These are phyloP conservation scores for Mimosa pudica DNA, from an alignment of 306 rosid genomes.

Conservation along the genomic window DNA sequence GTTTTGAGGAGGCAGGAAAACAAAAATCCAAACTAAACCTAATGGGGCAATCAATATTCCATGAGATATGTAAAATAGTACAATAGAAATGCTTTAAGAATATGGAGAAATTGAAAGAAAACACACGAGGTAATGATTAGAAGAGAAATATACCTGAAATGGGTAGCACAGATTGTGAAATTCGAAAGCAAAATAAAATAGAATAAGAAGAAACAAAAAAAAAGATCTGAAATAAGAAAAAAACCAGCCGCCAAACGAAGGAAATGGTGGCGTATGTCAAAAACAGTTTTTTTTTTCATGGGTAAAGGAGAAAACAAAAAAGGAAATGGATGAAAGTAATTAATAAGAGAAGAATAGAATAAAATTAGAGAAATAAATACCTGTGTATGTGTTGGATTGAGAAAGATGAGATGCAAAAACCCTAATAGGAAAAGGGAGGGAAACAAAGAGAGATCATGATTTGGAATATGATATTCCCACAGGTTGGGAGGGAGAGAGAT, in stretches of 20 bases:
- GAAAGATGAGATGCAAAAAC: constrained; percentile 14
- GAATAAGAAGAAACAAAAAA: not conserved
- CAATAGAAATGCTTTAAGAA: not conserved
- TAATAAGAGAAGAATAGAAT: not conserved
- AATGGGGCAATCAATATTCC: not conserved
- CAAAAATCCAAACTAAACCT: not conserved
- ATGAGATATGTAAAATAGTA: not conserved
- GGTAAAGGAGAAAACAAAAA: not conserved
- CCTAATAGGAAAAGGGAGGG: constrained; percentile 17
- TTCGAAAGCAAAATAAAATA: not conserved
- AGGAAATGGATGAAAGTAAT: not conserved
- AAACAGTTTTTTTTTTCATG: not conserved
- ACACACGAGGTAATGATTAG: not conserved
- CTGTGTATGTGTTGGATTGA: not conserved
- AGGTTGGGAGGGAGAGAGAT: constrained; percentile 8
- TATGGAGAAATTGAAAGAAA: constrained; percentile 3
- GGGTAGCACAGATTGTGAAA: not conserved
- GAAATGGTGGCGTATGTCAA: not conserved
- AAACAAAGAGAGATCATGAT: not conserved
- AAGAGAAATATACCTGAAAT: constrained; percentile 9
- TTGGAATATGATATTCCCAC: constrained; percentile 12
- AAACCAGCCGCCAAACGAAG: constrained; percentile 9
- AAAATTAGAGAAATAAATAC: not conserved
- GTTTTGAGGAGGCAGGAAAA: not conserved
- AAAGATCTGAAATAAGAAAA: not conserved